These are phyloP conservation scores for Yarrowia divulgata DNA, from an alignment of 805 yeast genomes.

Conservation along the genomic window DNA sequence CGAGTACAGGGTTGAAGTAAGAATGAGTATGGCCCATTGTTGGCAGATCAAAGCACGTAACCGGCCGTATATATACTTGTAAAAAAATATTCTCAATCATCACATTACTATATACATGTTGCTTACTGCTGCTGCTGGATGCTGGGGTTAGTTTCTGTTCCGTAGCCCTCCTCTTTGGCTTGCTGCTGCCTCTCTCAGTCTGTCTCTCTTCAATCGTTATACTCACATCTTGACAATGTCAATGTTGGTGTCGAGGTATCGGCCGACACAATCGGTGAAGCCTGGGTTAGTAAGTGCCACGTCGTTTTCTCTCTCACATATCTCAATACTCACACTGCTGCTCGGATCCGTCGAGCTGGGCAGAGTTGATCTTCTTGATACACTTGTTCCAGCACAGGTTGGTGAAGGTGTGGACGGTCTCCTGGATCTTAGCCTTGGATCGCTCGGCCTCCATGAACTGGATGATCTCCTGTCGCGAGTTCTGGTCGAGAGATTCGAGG, in stretches of 20 bases:
- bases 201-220: neutral
- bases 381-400: conserved; percentile 92
- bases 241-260: conserved; percentile 87
- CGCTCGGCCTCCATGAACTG: conserved; percentile 82
- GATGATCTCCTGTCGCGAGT: conserved; percentile 74
- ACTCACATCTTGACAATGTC: conserved; percentile 69
- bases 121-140: conserved; percentile 40
- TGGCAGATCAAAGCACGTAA: no score
- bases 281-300: conserved; percentile 36
- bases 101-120: conserved; percentile 32
- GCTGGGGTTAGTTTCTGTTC: conserved; percentile 24
- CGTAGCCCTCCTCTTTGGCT: neutral
- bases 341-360: conserved; percentile 63
- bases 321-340: conserved; percentile 59
- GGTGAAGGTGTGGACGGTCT: conserved; percentile 82
- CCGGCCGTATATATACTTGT: no score
- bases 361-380: conserved; percentile 55
- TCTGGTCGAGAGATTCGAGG: conserved; percentile 63
- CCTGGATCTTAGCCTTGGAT: conserved; percentile 85
- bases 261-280: conserved; percentile 77
- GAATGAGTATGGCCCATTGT: no score
- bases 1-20: no score
- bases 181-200: neutral
- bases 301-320: neutral
- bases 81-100: neutral